These are phyloP conservation scores for Trichoderma erinaceum DNA, from an alignment of 495 filamentous ascomycete species.

Conservation along the genomic window DNA sequence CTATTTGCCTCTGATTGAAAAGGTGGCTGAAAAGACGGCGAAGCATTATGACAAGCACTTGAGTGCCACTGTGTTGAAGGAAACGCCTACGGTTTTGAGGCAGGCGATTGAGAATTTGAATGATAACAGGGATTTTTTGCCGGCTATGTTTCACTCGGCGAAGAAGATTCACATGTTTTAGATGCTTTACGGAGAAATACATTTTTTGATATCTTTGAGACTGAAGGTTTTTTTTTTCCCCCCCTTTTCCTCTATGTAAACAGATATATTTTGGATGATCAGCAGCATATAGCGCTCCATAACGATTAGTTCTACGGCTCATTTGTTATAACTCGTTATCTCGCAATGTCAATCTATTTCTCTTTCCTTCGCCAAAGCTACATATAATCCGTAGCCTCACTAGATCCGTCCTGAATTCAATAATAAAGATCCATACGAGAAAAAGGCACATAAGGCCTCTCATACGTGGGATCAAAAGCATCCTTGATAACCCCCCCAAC, in stretches of 20 bases:
- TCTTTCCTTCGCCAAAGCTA: no score
- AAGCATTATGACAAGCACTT: slow-evolving; percentile 29
- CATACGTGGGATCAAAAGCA: not conserved
- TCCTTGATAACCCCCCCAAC: not conserved
- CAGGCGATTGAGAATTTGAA: slow-evolving; percentile 33
- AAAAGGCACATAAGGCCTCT: not conserved
- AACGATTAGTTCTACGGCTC: no score
- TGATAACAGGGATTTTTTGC: slow-evolving; percentile 34
- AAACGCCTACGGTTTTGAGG: slow-evolving; percentile 29
- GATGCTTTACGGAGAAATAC: not conserved
- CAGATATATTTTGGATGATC: no score
- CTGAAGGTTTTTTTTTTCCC: no score
- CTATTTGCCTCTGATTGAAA: slow-evolving; percentile 23
- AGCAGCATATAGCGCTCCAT: no score
- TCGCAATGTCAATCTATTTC: no score
- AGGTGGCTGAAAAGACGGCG: slow-evolving; percentile 28
- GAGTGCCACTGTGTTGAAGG: slow-evolving; percentile 30
- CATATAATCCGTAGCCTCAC: no score
- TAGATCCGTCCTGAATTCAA: no score
- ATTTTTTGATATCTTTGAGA: no score
- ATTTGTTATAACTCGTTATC: no score
- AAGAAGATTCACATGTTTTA: slow-evolving; percentile 30
- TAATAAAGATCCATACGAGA: no score
- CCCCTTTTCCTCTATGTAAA: no score
- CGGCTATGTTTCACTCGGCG: slow-evolving; percentile 31